These are phyloP conservation scores for Pulveroboletus sp. DNA, from an alignment of 768 basidiomycete species.

Conservation along the genomic window DNA sequence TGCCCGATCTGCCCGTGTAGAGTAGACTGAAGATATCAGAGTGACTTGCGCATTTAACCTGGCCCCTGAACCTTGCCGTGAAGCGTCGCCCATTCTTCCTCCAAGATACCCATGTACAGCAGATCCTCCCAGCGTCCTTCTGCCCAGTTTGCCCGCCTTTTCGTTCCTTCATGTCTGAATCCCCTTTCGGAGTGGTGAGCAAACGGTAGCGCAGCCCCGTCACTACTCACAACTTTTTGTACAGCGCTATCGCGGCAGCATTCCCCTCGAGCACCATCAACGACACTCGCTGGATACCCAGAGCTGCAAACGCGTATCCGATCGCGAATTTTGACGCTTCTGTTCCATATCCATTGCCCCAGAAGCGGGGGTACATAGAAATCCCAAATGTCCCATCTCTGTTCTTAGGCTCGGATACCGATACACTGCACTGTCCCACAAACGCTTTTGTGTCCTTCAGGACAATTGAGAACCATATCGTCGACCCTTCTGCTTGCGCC, in stretches of 20 bases:
- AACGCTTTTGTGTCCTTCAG: constrained; percentile 3
- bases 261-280: constrained; percentile 21
- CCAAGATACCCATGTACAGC: constrained; percentile 15
- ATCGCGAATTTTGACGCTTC: constrained; percentile 33
- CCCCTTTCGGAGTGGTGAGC: constrained; percentile 18
- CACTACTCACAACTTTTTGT: constrained; percentile 28
- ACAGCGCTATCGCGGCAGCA: constrained; percentile 18
- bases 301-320: constrained; percentile 8
- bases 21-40: too few relatives aligned
- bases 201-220: background rate
- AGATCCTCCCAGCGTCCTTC: constrained; percentile 31
- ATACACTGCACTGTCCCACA: background rate
- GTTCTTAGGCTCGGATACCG: constrained; percentile 19
- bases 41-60: too few relatives aligned
- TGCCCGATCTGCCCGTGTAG: too few relatives aligned
- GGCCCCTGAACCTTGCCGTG: constrained; percentile 1
- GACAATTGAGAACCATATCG: constrained; percentile 9
- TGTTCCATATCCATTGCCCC: constrained; percentile 32
- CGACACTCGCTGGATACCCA: constrained; percentile 30
- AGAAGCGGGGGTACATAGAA: constrained; percentile 4
- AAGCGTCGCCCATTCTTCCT: constrained; percentile 20
- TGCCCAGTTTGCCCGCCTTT: constrained; percentile 25
- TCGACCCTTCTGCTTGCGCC: constrained; percentile 3
- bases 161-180: constrained; percentile 32
- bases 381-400: constrained; percentile 25